Base-by-base conservation (phyloP, 257 asterid species). In the Nicotiana knightiana region DNA sequence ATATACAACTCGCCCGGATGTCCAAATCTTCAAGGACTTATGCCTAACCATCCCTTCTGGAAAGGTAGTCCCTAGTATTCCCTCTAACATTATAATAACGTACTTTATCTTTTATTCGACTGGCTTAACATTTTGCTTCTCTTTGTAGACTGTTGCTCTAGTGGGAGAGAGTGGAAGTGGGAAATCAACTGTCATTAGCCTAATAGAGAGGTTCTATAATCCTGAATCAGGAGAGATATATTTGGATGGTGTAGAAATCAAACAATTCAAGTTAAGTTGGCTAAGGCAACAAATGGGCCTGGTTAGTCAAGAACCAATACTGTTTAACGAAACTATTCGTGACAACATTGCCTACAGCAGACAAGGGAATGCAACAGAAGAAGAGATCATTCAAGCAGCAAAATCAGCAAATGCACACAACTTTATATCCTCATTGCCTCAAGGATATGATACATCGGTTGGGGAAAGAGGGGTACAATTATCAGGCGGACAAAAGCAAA, bases 141-240 rank as follows among this genome's bases (percentile, higher is more conserved):
- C 39, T 75, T 79, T 37, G 28, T 90, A 92, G 97, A 90, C 93
- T 24, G 91, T 90, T 80, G 98, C 97, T 76, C 90, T 94, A 73
- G 97, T 92, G n/a, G 97, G 97, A 66, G 96, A 91, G 83, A 94
- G 96, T 62, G 97, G 97, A 2, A 89, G 98, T 18, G 97, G 97
- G 2, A 94, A 92, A 83, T 94, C 97, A 35, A 92, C 97, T 0
- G 93, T 92, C 6, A 91, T 94, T 26, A 86, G 91, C 64, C 88
- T 92, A 11, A 87, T 94, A 65, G 94, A 94, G 75, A 81, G 98
- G 81, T 94, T 94, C 80, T 92, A 94, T 83, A 87, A 89, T 82
- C 96, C 97, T 0, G 90, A 90, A 76, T 83, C 89, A 1, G 98
- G 98, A 3, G 35, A 32, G 2, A 82, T 94, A 61, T 32, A 58